Base-by-base conservation (phyloP, 2,329 filamentous ascomycete species). In the Apiospora kogelbergensis region DNA sequence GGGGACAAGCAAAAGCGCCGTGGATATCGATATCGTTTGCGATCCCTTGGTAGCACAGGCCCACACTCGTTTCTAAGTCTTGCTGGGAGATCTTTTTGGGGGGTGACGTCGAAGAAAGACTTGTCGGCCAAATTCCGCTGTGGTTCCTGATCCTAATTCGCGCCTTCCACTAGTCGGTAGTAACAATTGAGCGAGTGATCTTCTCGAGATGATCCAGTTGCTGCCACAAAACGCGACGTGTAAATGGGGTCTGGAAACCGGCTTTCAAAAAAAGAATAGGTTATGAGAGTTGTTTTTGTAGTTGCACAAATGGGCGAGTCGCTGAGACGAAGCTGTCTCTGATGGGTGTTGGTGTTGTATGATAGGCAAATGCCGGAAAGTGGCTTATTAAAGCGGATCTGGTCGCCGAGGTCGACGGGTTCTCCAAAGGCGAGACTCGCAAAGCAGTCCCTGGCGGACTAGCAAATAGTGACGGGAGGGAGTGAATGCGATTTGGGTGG, bases 251-350 rank as follows among this genome's bases (percentile, higher is more conserved):
- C 13, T 65, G 63, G 26, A 65, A 42, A 20, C 44, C 42, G 63
- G 53, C 10, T 6, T 60, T 33, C 26, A 24, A 33, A 57, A 30
- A 26, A 20, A 20, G 33, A 37, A 22, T 10, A 20, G 30, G 40
- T 44, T 41, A 41, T 65, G 63, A 65, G 40, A 45, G 40, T 42
- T 42, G 13, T 9, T 44, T 44, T 26, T 65, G 37, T 45, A 33
- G 68, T 67, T 69, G 68, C 65, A 69, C 68, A 44, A 45, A 40
- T 65, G 48, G 57, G 68, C 71, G 72, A 75, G 72, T 72, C 64
- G 72, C 73, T 67, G 70, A 70, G 72, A 73, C 73, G n/a, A 69
- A 68, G 37, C 24, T 69, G 69, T 72, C 69, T 73, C 67, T 72
- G 69, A 68, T 71, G 40, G 69, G 71, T 71, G 67, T 71, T 69